Conservation (phyloP, 495 filamentous ascomycete species). For the Penicillium diatomitis region DNA sequence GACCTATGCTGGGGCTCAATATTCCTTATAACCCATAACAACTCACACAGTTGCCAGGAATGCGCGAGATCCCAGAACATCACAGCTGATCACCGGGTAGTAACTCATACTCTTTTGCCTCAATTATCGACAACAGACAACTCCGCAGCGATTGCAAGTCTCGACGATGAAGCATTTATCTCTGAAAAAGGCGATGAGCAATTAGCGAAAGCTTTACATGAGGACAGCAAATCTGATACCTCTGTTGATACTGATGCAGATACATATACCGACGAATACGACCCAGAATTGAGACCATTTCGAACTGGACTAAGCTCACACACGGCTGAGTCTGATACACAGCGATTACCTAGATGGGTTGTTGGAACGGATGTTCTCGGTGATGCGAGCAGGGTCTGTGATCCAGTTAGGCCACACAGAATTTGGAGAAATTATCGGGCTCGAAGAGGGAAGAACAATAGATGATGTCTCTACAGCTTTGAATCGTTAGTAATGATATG, state of each 20-base stretch:
- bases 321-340: not conserved
- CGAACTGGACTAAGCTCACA: not conserved
- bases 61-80: constrained; percentile 13
- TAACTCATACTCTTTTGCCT: not conserved
- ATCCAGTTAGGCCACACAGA: constrained; percentile 3
- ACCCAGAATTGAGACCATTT: no score
- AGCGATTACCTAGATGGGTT: not conserved
- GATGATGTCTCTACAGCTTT: no score
- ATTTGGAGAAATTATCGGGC: constrained; percentile 4
- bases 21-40: constrained; percentile 3
- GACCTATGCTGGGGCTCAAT: constrained; percentile 2
- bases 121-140: no score
- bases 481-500: no score
- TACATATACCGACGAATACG: no score
- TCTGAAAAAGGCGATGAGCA: no score
- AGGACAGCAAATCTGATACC: not conserved
- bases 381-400: constrained; percentile 8
- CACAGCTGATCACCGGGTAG: not conserved
- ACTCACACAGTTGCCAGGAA: constrained; percentile 8
- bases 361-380: constrained; percentile 1
- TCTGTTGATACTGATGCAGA: no score
- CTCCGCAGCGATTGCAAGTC: no score
- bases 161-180: no score
- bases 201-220: no score
- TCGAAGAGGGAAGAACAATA: not conserved